Evolutionary conservation across 352 stramenopile species (phyloP).

Genomic region (Pythium utonaiense): DNA sequence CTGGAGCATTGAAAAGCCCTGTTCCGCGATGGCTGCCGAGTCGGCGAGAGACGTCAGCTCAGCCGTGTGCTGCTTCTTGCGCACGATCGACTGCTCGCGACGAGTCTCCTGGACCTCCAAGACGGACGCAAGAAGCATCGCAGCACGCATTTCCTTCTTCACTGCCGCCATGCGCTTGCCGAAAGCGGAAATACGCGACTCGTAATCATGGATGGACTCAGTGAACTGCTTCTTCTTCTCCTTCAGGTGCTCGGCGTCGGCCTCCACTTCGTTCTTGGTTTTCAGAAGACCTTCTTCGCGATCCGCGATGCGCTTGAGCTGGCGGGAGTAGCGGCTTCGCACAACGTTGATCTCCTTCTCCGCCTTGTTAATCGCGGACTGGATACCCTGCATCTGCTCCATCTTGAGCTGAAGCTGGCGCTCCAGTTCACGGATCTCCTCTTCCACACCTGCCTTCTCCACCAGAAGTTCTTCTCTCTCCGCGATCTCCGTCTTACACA

Average conservation of each 20-base stretch:
- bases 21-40: conserved; percentile 62
- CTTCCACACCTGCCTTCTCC: conserved; percentile 57
- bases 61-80: conserved; percentile 72
- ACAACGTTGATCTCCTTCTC: conserved; percentile 78
- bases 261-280: conserved; percentile 72
- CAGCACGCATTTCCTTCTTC: conserved; percentile 70
- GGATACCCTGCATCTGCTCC: conserved; percentile 52
- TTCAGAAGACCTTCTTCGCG: conserved; percentile 69
- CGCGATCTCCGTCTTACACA: conserved; percentile 64
- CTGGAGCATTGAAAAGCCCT: conserved; percentile 67
- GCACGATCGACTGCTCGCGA: conserved; percentile 55
- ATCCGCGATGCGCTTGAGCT: conserved; percentile 77
- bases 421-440: conserved; percentile 73
- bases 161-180: conserved; percentile 55
- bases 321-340: conserved; percentile 64
- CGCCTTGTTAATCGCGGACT: conserved; percentile 64
- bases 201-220: conserved; percentile 49
- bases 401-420: conserved; percentile 58
- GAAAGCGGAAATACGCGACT: conserved; percentile 42
- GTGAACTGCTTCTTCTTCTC: conserved; percentile 55
- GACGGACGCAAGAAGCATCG: conserved; percentile 53
- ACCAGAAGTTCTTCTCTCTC: conserved; percentile 47
- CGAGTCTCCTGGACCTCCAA: conserved; percentile 72
- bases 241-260: conserved; percentile 56
- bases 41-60: conserved; percentile 70